Percentiles rank a stretch among this genome's conserved stretches.
phyloP scores from a whole-genome alignment of 2,329 filamentous ascomycete species.

The Claviceps humidiphila region DNA sequence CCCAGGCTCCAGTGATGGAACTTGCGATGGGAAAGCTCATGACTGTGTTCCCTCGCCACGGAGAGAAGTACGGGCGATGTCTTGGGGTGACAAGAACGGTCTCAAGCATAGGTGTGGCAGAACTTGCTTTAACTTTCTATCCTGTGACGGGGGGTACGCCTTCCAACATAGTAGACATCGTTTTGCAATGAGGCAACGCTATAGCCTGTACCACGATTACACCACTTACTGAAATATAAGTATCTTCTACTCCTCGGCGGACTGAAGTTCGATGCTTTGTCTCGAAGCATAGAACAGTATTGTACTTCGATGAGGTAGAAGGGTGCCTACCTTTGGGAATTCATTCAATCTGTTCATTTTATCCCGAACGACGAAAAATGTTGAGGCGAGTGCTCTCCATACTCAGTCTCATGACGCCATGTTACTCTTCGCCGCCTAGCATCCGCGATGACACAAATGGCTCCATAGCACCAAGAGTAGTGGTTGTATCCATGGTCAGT shows the following conservation, averaged over 20 bases:
- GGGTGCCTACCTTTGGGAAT: background rate
- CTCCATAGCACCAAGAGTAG: slow-evolving; percentile 2
- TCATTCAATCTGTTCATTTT: background rate
- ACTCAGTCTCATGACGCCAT: background rate
- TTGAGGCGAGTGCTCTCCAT: slow-evolving; percentile 1
- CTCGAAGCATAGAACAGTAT: too few relatives aligned
- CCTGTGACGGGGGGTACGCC: too few relatives aligned
- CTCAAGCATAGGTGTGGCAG: background rate
- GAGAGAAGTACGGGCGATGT: background rate
- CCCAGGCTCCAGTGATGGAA: too few relatives aligned
- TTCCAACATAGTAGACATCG: background rate
- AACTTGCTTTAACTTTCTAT: background rate
- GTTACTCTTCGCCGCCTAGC: background rate
- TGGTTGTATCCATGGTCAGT: slow-evolving; percentile 46
- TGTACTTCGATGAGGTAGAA: too few relatives aligned
- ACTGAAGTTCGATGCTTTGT: too few relatives aligned
- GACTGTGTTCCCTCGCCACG: background rate
- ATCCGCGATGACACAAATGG: background rate
- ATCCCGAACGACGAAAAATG: background rate
- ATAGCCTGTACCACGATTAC: too few relatives aligned
- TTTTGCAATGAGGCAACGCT: too few relatives aligned
- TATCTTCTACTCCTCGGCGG: too few relatives aligned
- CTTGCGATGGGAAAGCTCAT: too few relatives aligned
- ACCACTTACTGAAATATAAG: too few relatives aligned
- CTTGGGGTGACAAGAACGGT: background rate